A percentile compares a stretch with the other conserved stretches of the same genome.
Evolutionary conservation across 75 land plant species (phyloP).

Genomic region (Sequoia sempervirens): DNA sequence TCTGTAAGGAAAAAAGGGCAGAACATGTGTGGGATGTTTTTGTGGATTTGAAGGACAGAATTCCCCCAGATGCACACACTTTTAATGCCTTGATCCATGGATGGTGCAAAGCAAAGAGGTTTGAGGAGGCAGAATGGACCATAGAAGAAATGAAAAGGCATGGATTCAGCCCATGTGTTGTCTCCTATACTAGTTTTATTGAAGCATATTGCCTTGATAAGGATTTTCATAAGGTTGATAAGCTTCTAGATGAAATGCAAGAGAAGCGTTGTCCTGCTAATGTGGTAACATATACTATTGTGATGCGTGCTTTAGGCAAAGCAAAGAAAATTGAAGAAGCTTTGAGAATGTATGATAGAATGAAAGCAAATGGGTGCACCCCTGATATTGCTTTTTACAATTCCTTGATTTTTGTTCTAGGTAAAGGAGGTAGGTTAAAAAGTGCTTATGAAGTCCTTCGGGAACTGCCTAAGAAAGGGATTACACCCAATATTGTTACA

Average conservation of each 20-base stretch:
- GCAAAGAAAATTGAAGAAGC: constrained; percentile 42
- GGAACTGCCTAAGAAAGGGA: constrained; percentile 48
- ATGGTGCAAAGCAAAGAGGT: constrained; percentile 51
- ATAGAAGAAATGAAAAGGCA: constrained; percentile 41
- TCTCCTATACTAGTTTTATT: constrained; percentile 51
- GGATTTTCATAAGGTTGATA: constrained; percentile 52
- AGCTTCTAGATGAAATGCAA: constrained; percentile 41
- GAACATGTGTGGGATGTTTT: constrained; percentile 42
- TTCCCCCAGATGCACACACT: constrained; percentile 28
- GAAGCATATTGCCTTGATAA: constrained; percentile 47
- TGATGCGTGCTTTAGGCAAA: constrained; percentile 57
- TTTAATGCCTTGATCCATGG: constrained; percentile 66
- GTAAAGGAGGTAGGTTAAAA: constrained; percentile 34
- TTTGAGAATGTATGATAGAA: constrained; percentile 44
- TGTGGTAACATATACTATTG: constrained; percentile 55
- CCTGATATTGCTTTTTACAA: constrained; percentile 54
- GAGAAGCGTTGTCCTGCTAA: constrained; percentile 39
- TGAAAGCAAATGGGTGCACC: constrained; percentile 38
- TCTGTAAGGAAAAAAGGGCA: constrained; percentile 40
- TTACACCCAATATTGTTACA: constrained; percentile 44
- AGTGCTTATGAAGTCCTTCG: constrained; percentile 43
- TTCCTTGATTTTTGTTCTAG: constrained; percentile 37
- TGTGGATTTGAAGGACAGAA: constrained; percentile 25
- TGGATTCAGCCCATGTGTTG: constrained; percentile 47
- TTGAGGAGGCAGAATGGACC: constrained; percentile 35